Percentiles rank a stretch among this genome's conserved stretches.
Conservation (phyloP, 352 stramenopile species). For the Phytopythium sindhum region DNA sequence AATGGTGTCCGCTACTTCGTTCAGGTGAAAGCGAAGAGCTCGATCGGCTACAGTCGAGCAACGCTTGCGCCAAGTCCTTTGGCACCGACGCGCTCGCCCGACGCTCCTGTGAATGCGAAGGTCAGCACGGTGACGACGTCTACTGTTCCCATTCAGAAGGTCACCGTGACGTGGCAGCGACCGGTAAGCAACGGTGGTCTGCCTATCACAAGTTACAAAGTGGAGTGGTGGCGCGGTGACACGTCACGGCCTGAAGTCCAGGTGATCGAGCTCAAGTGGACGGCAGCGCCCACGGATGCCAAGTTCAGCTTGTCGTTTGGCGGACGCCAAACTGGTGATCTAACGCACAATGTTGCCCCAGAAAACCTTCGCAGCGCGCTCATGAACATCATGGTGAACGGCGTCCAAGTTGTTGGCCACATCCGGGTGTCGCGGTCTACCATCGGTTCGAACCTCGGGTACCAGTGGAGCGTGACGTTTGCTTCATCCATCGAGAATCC, state of each 20-base stretch:
- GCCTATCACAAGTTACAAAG: constrained; percentile 64
- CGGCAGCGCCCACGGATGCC: constrained; percentile 38
- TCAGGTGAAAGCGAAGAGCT: constrained; percentile 76
- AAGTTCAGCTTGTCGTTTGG: constrained; percentile 80
- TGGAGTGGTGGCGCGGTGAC: constrained; percentile 78
- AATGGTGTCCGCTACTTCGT: constrained; percentile 84
- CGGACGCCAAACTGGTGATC: constrained; percentile 48
- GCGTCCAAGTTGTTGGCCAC: constrained; percentile 26
- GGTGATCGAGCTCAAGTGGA: constrained; percentile 85
- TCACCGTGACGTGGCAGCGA: constrained; percentile 71
- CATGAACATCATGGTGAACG: constrained; percentile 76
- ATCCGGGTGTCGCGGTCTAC: constrained; percentile 56
- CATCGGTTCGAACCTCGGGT: constrained; percentile 61
- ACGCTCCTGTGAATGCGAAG: constrained; percentile 53
- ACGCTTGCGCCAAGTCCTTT: constrained; percentile 57
- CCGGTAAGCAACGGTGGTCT: constrained; percentile 57
- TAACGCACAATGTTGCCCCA: constrained; percentile 72
- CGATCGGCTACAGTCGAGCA: constrained; percentile 60
- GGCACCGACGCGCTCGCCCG: constrained; percentile 45
- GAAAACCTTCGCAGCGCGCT: constrained; percentile 83
- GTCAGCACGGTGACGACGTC: constrained; percentile 47
- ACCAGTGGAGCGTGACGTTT: constrained; percentile 81
- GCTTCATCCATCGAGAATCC: constrained; percentile 26
- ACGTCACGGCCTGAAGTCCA: constrained; percentile 64
- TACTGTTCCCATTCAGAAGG: constrained; percentile 41